Base-by-base conservation (phyloP, 169 alveolate species). In the Cryptosporidium meleagridis region DNA sequence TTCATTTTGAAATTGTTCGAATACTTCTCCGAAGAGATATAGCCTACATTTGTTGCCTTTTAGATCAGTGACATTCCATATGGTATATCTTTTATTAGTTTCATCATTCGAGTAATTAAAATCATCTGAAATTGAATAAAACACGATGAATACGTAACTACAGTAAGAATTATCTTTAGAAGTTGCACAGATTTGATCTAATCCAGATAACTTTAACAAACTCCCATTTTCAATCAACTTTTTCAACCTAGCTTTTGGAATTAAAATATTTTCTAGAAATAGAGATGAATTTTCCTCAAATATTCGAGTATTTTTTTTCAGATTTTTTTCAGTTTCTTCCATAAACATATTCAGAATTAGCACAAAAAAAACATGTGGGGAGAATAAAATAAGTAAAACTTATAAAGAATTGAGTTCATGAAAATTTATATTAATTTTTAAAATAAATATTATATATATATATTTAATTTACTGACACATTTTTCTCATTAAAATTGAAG, bases 201-300 rank as follows among this genome's bases (percentile, higher is more conserved):
- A 9, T 26, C 37, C 80, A 23, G 69, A 35, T 6, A 80, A 29
- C 44, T 37, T 65, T 39, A 61, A 2, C 23, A 37, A 23, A 69
- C 65, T 29, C 3, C 48, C 48, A 44, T 31, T 44, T 26, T 61
- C 41, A 23, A 58, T 44, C 3, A 62, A 23, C n/a, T 80, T 33
- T 44, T 21, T 8, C 9, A 80, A 45, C 62, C 51, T 80, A 62
- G 39, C 18, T 61, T 41, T 59, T 39, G 68, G 67, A 26, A 65
- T 33, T 3, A 41, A 41, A 31, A 62, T 39, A 8, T 21, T 61
- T 44, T 80, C 75, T 8, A 80, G 68, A 44, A 44, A n/a, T 21
- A 80, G 29, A 41, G 37, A 16, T 14, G 69, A 44, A 80, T 80
- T 80, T 35, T 80, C 89, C 53, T 80, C 89, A 39, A 59, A 80